A percentile compares a stretch with the other conserved stretches of the same genome.
These are phyloP conservation scores for Phytophthora idaei DNA, from an alignment of 352 stramenopile species.

Conservation along the genomic window DNA sequence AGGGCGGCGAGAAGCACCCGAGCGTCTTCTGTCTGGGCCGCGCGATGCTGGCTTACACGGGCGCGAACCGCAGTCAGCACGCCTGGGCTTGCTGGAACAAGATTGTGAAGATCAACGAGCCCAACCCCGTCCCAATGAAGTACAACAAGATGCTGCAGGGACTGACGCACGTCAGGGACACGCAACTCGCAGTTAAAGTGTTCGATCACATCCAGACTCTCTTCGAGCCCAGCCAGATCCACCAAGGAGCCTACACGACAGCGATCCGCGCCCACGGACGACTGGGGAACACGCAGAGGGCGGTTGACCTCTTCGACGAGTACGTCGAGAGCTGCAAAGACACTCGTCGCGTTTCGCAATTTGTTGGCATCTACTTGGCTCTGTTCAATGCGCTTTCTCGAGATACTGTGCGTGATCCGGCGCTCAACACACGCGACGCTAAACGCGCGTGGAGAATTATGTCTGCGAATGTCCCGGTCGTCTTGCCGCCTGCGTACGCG, in stretches of 20 bases:
- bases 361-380: conserved; percentile 69
- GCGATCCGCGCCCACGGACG: conserved; percentile 77
- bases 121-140: conserved; percentile 47
- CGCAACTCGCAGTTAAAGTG: conserved; percentile 60
- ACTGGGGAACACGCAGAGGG: conserved; percentile 63
- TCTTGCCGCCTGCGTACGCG: conserved; percentile 78
- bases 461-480: conserved; percentile 61
- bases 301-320: conserved; percentile 73
- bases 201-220: conserved; percentile 64
- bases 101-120: conserved; percentile 58
- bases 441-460: conserved; percentile 83
- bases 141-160: conserved; percentile 72
- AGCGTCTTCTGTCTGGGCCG: conserved; percentile 78
- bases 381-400: conserved; percentile 86
- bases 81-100: conserved; percentile 76
- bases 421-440: conserved; percentile 69
- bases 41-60: conserved; percentile 81
- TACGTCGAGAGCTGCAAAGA: conserved; percentile 58
- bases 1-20: conserved; percentile 52
- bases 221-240: conserved; percentile 54
- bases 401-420: conserved; percentile 63
- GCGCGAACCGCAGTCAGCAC: conserved; percentile 63
- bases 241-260: conserved; percentile 59
- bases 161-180: conserved; percentile 63
- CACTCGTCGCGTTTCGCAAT: conserved; percentile 37